Evolutionary conservation across 2,329 filamentous ascomycete genomes (phyloP).

Genomic region (Fusarium scirpi): DNA sequence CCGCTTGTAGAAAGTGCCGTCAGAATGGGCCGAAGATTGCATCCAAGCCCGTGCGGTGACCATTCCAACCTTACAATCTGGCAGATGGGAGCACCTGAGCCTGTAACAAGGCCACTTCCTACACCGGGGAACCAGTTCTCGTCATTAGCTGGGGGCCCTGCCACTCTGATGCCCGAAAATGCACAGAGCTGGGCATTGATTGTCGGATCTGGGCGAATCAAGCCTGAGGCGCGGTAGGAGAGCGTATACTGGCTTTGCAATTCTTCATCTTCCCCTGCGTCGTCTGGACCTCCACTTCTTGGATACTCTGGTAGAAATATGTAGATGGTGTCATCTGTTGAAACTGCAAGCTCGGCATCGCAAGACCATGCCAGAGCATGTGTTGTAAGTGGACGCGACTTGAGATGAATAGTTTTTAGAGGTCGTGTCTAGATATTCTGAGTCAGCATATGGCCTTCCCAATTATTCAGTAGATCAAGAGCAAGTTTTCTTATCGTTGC

Average conservation of each 20-base stretch:
- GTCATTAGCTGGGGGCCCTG: constrained; percentile 40
- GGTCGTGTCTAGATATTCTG: constrained; percentile 55
- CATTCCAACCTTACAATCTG: constrained; percentile 67
- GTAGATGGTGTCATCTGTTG: constrained; percentile 66
- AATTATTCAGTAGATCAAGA: background rate
- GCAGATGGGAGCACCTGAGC: constrained; percentile 63
- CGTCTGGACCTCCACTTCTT: constrained; percentile 41
- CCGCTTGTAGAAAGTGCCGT: constrained; percentile 64
- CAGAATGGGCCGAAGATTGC: constrained; percentile 65
- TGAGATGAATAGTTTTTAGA: constrained; percentile 60
- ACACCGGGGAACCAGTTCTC: constrained; percentile 56
- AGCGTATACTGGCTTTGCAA: constrained; percentile 52
- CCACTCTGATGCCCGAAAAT: constrained; percentile 53
- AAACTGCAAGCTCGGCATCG: constrained; percentile 68
- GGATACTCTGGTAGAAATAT: constrained; percentile 63
- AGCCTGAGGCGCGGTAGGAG: constrained; percentile 49
- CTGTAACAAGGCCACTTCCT: constrained; percentile 60
- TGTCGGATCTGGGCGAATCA: constrained; percentile 55
- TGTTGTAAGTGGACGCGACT: constrained; percentile 58
- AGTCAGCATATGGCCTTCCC: background rate
- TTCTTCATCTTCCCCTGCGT: constrained; percentile 47
- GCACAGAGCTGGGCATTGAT: constrained; percentile 61
- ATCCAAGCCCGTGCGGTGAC: constrained; percentile 70
- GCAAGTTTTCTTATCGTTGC: background rate
- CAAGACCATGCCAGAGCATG: constrained; percentile 65